Evolutionary conservation across 2,329 filamentous ascomycete species (phyloP).

Genomic region (Eutypella sp.): DNA sequence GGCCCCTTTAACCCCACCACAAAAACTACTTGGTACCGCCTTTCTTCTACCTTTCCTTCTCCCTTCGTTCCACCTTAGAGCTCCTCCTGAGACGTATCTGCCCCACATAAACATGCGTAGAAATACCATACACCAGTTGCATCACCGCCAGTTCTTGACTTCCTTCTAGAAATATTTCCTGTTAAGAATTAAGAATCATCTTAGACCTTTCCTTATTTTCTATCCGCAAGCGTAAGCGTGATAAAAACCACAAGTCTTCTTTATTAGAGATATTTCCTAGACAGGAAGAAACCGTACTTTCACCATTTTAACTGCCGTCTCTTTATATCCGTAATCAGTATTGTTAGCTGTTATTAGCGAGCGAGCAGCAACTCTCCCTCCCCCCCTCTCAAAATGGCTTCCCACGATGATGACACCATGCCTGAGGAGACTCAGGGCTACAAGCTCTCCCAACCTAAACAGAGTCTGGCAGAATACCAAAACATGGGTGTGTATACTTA

Average conservation of each 20-base stretch:
- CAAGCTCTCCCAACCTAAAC: conserved; percentile 95
- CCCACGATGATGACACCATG: conserved; percentile 69
- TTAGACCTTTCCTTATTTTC: too few relatives aligned
- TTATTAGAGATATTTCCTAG: not conserved
- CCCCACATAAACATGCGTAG: conserved; percentile 11
- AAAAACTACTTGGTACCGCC: conserved; percentile 3
- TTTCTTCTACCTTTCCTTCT: too few relatives aligned
- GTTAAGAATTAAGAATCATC: too few relatives aligned
- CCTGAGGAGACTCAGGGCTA: conserved; percentile 90
- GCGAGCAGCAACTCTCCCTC: conserved; percentile 14
- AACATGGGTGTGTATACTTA: conserved; percentile 69
- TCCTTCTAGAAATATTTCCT: conserved; percentile 10
- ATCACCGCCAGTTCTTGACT: conserved; percentile 23
- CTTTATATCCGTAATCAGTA: not conserved
- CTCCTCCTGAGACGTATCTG: conserved; percentile 11
- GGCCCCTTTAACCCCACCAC: conserved; percentile 1
- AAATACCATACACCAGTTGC: conserved; percentile 14
- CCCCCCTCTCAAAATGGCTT: conserved; percentile 51
- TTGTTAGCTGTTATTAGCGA: conserved; percentile 1
- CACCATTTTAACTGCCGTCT: not conserved
- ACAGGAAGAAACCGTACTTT: not conserved
- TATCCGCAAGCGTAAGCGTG: too few relatives aligned
- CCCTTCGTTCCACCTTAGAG: too few relatives aligned
- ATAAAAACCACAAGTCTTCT: not conserved
- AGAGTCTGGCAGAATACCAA: conserved; percentile 91